Conservation (phyloP, 148 eudicot species). For the Fagopyrum homotropicum region DNA sequence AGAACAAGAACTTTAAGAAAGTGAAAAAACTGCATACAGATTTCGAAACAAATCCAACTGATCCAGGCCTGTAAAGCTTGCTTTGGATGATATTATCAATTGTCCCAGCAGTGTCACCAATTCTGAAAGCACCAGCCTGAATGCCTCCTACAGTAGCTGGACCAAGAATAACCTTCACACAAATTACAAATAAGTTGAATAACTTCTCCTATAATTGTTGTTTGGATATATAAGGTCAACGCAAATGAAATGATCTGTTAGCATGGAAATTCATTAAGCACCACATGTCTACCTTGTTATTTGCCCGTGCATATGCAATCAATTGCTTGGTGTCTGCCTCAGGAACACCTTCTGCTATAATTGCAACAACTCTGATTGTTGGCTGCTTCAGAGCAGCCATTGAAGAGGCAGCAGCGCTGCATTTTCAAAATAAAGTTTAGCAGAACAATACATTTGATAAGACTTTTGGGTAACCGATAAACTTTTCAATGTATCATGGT, state of each 20-base stretch:
- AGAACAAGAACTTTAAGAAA: neutral
- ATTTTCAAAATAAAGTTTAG: constrained; percentile 5
- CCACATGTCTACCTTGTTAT: constrained; percentile 63
- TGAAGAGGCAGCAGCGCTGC: constrained; percentile 95
- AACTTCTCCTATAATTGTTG: neutral
- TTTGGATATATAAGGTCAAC: neutral
- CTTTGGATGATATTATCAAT: constrained; percentile 84
- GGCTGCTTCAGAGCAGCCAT: constrained; percentile 89
- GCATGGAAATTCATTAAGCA: neutral
- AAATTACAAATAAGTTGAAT: neutral
- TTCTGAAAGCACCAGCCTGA: constrained; percentile 98
- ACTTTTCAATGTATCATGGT: neutral
- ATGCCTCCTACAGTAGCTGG: constrained; percentile 98
- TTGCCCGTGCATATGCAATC: constrained; percentile 80
- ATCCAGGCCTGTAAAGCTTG: constrained; percentile 97
- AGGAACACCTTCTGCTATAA: constrained; percentile 97
- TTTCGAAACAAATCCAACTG: constrained; percentile 98
- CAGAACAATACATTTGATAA: too few relatives aligned
- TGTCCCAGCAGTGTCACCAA: constrained; percentile 97
- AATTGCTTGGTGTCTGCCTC: constrained; percentile 88
- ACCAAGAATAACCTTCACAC: constrained; percentile 75
- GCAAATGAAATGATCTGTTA: neutral
- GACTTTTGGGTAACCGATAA: too few relatives aligned
- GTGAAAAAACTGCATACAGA: constrained; percentile 48
- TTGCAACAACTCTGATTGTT: constrained; percentile 86